These are phyloP conservation scores for Paralagenidium karlingii DNA, from an alignment of 352 stramenopile genomes.

Conservation along the genomic window DNA sequence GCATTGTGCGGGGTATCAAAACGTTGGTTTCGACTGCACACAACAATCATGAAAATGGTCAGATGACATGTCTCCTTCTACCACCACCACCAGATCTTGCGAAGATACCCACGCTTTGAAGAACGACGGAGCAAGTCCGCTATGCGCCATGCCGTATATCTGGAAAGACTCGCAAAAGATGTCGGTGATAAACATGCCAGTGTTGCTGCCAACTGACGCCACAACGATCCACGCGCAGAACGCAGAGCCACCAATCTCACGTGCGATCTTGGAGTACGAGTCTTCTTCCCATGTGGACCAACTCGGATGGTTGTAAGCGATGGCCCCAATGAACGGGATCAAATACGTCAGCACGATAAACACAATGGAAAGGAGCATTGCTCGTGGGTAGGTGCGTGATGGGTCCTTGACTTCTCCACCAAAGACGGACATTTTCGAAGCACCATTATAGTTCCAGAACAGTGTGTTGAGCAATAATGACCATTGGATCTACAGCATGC, in stretches of 20 bases:
- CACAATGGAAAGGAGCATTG: slow-evolving; percentile 67
- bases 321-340: slow-evolving; percentile 80
- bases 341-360: slow-evolving; percentile 79
- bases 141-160: slow-evolving; percentile 67
- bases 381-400: slow-evolving; percentile 58
- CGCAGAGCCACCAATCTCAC: slow-evolving; percentile 73
- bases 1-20: slow-evolving; percentile 40
- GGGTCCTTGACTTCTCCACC: slow-evolving; percentile 81
- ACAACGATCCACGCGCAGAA: slow-evolving; percentile 84
- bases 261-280: slow-evolving; percentile 74
- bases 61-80: slow-evolving; percentile 5
- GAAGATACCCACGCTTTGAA: slow-evolving; percentile 72
- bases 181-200: slow-evolving; percentile 88
- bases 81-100: slow-evolving; percentile 20
- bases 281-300: slow-evolving; percentile 84
- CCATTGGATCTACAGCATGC: too few species aligned
- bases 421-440: slow-evolving; percentile 79
- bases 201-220: slow-evolving; percentile 77
- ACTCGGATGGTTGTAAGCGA: slow-evolving; percentile 41
- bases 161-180: slow-evolving; percentile 88
- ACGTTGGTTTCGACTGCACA: slow-evolving; percentile 22
- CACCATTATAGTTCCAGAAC: slow-evolving; percentile 95
- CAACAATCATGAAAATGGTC: too few species aligned
- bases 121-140: slow-evolving; percentile 71
- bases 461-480: slow-evolving; percentile 86